phyloP scores from a whole-genome alignment of 208 protist species.

The Trypanosoma boissoni region DNA sequence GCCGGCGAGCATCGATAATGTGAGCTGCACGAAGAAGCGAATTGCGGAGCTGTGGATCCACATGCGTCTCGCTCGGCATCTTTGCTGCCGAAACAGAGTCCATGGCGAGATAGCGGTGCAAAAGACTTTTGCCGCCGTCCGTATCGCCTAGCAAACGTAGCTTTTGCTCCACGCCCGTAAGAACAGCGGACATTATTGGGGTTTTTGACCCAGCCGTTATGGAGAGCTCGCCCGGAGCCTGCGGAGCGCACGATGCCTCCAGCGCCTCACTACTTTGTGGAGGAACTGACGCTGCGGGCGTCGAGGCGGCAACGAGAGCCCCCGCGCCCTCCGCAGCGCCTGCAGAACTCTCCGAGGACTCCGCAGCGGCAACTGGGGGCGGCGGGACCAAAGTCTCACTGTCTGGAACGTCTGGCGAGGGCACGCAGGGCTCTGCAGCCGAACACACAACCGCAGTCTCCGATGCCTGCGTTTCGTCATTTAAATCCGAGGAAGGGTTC shows the following conservation, averaged over 20 bases:
- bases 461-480: too few species aligned
- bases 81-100: conserved; percentile 30
- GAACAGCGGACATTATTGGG: conserved; percentile 17
- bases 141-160: conserved; percentile 39
- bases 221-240: conserved; percentile 7
- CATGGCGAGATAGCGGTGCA: conserved; percentile 47
- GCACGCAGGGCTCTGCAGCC: too few species aligned
- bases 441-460: too few species aligned
- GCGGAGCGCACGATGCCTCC: neutral
- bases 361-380: too few species aligned
- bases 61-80: conserved; percentile 8
- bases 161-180: conserved; percentile 52
- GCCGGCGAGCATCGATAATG: conserved; percentile 18
- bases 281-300: too few species aligned
- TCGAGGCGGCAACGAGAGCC: too few species aligned
- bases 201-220: conserved; percentile 4
- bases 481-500: too few species aligned
- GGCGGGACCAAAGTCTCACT: too few species aligned
- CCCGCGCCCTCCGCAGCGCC: too few species aligned
- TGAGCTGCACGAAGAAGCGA: conserved; percentile 11
- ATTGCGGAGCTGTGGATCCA: conserved; percentile 11
- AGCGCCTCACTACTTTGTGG: neutral
- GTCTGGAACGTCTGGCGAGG: too few species aligned
- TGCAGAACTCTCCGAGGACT: too few species aligned
- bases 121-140: conserved; percentile 33